Evolutionary conservation across 371 early-diverging fungal species (phyloP).

Genomic region (Smittium mucronatum): DNA sequence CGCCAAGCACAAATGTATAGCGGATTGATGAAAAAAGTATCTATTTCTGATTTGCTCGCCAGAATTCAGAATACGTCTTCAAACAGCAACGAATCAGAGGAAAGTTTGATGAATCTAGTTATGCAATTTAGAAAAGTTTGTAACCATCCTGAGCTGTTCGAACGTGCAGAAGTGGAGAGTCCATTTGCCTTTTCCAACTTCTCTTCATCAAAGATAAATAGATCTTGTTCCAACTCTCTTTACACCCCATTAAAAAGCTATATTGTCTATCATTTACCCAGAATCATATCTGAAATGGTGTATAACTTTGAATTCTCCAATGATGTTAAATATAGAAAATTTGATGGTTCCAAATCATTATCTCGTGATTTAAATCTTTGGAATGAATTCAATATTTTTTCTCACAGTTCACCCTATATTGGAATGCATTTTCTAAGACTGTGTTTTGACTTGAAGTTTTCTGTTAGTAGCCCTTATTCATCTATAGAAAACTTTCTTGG

Average conservation of each 20-base stretch:
- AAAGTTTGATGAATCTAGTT: constrained; percentile 83
- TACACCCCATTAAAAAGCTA: constrained; percentile 2
- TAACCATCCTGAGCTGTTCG: constrained; percentile 97
- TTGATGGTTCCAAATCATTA: not conserved
- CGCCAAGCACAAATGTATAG: constrained; percentile 69
- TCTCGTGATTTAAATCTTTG: not conserved
- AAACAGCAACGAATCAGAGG: constrained; percentile 56
- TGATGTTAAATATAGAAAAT: not conserved
- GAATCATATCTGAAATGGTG: not conserved
- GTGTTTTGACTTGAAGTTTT: not conserved
- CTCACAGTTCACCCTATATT: not conserved
- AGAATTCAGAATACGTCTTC: constrained; percentile 49
- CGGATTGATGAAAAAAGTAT: constrained; percentile 67
- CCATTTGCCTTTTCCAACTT: constrained; percentile 44
- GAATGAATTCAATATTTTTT: not conserved
- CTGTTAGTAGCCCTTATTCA: not conserved
- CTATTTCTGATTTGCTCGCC: constrained; percentile 64
- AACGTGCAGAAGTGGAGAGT: constrained; percentile 70
- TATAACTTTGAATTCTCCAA: not conserved
- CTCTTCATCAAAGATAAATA: not conserved
- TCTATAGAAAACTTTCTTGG: not conserved
- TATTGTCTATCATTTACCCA: not conserved
- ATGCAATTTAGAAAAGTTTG: constrained; percentile 98
- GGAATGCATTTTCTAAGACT: not conserved
- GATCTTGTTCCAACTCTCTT: not conserved